These are phyloP conservation scores for Phalaenopsis equestris DNA, from an alignment of 106 monocot genomes.

Conservation along the genomic window DNA sequence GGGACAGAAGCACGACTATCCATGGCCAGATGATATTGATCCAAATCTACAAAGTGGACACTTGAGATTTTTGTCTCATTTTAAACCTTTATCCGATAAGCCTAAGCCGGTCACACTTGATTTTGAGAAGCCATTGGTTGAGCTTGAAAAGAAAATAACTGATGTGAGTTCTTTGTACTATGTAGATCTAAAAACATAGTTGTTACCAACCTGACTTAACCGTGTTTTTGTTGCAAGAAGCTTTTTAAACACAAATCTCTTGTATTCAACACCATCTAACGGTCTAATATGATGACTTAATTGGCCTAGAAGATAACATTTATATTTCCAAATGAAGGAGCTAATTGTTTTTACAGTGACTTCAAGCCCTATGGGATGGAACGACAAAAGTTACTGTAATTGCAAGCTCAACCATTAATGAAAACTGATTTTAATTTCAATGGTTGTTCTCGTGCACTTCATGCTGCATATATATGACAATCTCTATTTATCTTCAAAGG, in stretches of 20 bases:
- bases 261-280: background rate
- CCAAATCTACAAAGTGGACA: constrained; percentile 57
- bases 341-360: background rate
- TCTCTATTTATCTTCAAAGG: background rate
- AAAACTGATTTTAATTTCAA: background rate
- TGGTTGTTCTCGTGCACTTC: background rate
- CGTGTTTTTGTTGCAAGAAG: background rate
- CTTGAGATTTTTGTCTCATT: constrained; percentile 58
- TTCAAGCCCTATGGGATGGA: no score
- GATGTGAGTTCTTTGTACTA: constrained; percentile 37
- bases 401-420: no score
- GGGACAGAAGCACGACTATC: constrained; percentile 72
- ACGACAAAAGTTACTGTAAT: no score
- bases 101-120: constrained; percentile 64
- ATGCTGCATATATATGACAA: background rate
- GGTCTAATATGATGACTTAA: background rate
- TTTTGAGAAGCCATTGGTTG: constrained; percentile 74
- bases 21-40: constrained; percentile 69
- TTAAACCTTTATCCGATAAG: constrained; percentile 54
- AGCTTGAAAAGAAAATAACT: constrained; percentile 56
- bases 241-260: background rate
- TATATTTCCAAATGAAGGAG: background rate
- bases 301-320: background rate
- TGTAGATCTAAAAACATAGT: background rate
- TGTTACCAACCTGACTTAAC: background rate